These are phyloP conservation scores for Nannizzia gypsea DNA, from an alignment of 2,329 filamentous ascomycete species.

Conservation along the genomic window DNA sequence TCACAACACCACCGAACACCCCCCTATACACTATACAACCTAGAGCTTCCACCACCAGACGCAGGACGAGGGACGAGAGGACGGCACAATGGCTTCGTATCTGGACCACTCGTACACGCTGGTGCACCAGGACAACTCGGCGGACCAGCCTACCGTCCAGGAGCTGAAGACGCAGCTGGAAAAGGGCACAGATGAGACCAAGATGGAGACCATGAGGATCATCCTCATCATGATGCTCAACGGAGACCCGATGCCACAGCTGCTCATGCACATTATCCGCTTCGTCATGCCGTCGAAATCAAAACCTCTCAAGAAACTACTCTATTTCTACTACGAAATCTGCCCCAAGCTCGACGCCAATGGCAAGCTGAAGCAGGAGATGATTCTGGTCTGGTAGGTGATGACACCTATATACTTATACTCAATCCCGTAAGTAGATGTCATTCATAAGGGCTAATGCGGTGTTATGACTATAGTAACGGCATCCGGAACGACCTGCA, in stretches of 20 bases:
- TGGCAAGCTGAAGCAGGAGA: constrained; percentile 97
- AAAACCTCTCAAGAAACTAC: constrained; percentile 91
- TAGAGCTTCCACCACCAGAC: neutral
- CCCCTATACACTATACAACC: neutral
- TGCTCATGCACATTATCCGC: constrained; percentile 99
- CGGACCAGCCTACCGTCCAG: constrained; percentile 78
- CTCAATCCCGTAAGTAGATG: neutral
- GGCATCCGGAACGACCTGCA: constrained; percentile 96
- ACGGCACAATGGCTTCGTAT: constrained; percentile 72
- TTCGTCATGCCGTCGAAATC: constrained; percentile 99
- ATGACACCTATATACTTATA: neutral
- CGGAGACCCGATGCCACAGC: constrained; percentile 84
- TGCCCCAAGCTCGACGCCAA: constrained; percentile 86
- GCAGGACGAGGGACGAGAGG: neutral
- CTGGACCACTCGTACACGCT: constrained; percentile 92
- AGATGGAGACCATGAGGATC: constrained; percentile 91
- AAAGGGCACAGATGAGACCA: constrained; percentile 84
- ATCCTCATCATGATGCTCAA: constrained; percentile 97
- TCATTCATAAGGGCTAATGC: neutral
- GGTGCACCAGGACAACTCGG: constrained; percentile 94
- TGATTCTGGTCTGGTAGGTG: constrained; percentile 90
- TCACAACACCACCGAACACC: neutral
- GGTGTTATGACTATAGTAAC: constrained; percentile 51
- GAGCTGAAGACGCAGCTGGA: constrained; percentile 89
- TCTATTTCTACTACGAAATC: constrained; percentile 99